Conservation (phyloP, 1,284 basidiomycete genomes). For the Leccinum solheimii region DNA sequence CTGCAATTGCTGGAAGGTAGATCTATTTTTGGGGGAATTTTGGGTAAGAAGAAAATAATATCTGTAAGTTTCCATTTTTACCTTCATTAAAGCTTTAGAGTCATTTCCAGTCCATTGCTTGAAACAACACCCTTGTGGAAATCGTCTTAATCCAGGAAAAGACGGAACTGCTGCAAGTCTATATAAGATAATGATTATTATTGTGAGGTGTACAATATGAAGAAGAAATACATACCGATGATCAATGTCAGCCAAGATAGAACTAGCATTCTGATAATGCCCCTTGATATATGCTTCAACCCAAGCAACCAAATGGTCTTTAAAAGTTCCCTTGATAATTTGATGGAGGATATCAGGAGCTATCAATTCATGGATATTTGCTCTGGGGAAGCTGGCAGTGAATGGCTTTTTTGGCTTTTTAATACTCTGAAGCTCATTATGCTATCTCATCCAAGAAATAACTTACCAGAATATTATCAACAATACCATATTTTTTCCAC, state of each 20-base stretch:
- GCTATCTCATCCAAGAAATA: background rate
- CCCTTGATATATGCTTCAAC: background rate
- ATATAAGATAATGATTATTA: background rate
- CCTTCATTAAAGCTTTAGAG: background rate
- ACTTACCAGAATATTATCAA: background rate
- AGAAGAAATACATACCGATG: background rate
- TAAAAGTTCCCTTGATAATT: background rate
- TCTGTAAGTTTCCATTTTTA: background rate
- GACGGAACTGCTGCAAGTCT: background rate
- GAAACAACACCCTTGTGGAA: background rate
- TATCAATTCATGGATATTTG: background rate
- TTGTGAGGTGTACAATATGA: background rate
- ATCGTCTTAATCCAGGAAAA: background rate
- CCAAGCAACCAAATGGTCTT: background rate
- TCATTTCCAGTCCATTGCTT: background rate
- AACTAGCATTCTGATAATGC: background rate
- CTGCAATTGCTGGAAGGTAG: slow-evolving; percentile 14
- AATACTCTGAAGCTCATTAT: background rate
- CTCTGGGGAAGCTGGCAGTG: background rate
- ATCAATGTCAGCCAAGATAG: background rate
- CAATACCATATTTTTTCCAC: background rate
- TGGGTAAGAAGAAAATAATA: background rate
- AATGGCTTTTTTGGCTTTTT: background rate
- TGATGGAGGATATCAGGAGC: background rate
- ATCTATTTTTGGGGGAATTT: background rate